Percentiles rank a stretch among this genome's conserved stretches.
phyloP scores from a whole-genome alignment of 2,329 filamentous ascomycete species.

The Monosporascus sp. region DNA sequence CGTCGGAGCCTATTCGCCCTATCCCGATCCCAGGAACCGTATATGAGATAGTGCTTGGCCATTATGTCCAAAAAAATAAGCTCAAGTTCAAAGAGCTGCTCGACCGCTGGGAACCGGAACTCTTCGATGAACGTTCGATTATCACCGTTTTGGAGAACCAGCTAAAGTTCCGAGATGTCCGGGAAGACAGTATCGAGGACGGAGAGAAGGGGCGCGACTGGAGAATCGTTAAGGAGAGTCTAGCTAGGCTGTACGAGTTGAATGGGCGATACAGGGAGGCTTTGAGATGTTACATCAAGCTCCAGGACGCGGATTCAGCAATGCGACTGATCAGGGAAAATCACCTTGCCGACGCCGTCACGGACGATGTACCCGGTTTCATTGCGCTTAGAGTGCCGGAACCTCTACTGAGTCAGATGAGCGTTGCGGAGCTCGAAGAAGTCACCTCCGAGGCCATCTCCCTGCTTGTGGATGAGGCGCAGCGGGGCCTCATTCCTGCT shows the following conservation, averaged over 20 bases:
- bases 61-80: constrained; percentile 80
- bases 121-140: constrained; percentile 75
- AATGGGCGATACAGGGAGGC: constrained; percentile 79
- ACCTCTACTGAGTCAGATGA: constrained; percentile 60
- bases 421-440: constrained; percentile 67
- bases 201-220: constrained; percentile 74
- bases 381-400: constrained; percentile 79
- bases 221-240: constrained; percentile 79
- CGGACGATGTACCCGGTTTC: constrained; percentile 85
- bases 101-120: constrained; percentile 75
- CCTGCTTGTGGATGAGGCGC: constrained; percentile 84
- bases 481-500: constrained; percentile 78
- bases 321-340: constrained; percentile 82
- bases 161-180: constrained; percentile 68
- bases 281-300: constrained; percentile 78
- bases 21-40: constrained; percentile 70
- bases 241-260: constrained; percentile 80
- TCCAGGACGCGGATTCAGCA: constrained; percentile 87
- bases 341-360: constrained; percentile 83
- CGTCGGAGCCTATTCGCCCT: constrained; percentile 69
- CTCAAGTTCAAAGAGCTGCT: constrained; percentile 71
- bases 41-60: constrained; percentile 83
- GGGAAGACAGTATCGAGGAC: constrained; percentile 69
- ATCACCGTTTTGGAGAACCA: constrained; percentile 77
- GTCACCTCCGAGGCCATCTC: constrained; percentile 78